Evolutionary conservation across 1,284 basidiomycete species (phyloP).

Genomic region (Volvariella volvacea): DNA sequence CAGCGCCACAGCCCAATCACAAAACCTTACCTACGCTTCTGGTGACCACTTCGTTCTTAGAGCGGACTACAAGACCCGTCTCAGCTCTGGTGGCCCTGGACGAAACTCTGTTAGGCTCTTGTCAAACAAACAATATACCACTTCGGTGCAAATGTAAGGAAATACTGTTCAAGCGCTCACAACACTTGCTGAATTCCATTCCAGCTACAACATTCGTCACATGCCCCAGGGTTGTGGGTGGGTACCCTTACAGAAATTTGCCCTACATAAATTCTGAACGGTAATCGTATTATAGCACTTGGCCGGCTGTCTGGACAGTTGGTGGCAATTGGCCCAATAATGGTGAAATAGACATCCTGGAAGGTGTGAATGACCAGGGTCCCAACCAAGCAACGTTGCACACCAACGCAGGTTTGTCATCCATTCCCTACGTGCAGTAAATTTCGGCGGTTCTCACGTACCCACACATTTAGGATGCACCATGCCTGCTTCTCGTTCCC

Average conservation of each 20-base stretch:
- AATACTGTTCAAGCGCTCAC: slow-evolving; percentile 2
- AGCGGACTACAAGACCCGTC: slow-evolving; percentile 3
- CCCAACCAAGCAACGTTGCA: slow-evolving; percentile 45
- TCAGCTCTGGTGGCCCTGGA: slow-evolving; percentile 3
- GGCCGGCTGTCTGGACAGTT: slow-evolving; percentile 44
- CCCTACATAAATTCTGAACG: neutral
- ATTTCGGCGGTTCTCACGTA: too few relatives aligned
- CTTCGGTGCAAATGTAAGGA: slow-evolving; percentile 24
- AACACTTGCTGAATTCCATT: slow-evolving; percentile 1
- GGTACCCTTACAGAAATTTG: slow-evolving; percentile 20
- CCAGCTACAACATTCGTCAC: slow-evolving; percentile 46
- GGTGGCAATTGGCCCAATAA: slow-evolving; percentile 23
- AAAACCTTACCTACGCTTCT: slow-evolving; percentile 7
- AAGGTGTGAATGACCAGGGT: slow-evolving; percentile 39
- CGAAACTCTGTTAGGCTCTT: slow-evolving; percentile 5
- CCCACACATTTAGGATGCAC: slow-evolving; percentile 13
- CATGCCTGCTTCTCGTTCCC: slow-evolving; percentile 20
- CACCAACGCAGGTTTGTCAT: slow-evolving; percentile 32
- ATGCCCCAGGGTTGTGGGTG: slow-evolving; percentile 64
- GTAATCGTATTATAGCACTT: slow-evolving; percentile 23
- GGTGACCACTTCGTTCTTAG: slow-evolving; percentile 6
- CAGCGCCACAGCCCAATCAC: neutral
- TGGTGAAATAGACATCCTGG: slow-evolving; percentile 36
- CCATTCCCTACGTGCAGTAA: neutral
- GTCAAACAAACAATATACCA: slow-evolving; percentile 7